Percentiles rank a stretch among this genome's conserved stretches.
Evolutionary conservation across 495 filamentous ascomycete genomes (phyloP).

Genomic region (Mycothermus thermophilus): DNA sequence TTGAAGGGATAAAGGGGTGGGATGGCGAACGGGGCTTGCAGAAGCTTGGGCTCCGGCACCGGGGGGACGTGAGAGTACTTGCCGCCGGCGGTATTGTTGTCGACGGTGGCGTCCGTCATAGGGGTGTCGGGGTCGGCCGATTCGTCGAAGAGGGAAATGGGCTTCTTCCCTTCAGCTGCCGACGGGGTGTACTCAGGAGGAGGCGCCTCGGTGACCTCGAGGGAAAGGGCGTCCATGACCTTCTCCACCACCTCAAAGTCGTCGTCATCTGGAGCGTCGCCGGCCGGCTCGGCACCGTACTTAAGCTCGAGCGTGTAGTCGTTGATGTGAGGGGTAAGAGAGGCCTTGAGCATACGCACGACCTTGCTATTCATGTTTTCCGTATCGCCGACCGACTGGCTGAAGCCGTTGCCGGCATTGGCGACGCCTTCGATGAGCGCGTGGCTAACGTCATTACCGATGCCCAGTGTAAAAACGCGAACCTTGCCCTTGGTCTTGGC

Average conservation of each 20-base stretch:
- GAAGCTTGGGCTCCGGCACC: conserved; percentile 36
- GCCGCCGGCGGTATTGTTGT: conserved; percentile 13
- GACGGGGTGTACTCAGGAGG: too few relatives aligned
- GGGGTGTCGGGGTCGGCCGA: conserved; percentile 28
- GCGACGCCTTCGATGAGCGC: conserved; percentile 55
- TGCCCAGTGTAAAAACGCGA: conserved; percentile 53
- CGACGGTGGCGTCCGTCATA: conserved; percentile 16
- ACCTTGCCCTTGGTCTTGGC: conserved; percentile 32
- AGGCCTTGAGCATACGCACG: conserved; percentile 57
- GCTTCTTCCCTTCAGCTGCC: too few relatives aligned
- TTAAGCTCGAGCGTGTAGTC: conserved; percentile 48
- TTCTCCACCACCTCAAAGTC: conserved; percentile 46
- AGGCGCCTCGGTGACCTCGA: conserved; percentile 12
- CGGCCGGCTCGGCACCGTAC: conserved; percentile 24
- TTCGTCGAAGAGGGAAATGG: conserved; percentile 45
- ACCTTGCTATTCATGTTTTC: conserved; percentile 52
- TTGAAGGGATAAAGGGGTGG: conserved; percentile 51
- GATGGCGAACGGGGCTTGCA: conserved; percentile 49
- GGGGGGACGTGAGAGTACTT: conserved; percentile 36
- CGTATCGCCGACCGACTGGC: conserved; percentile 41
- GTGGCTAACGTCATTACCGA: conserved; percentile 48
- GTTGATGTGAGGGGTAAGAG: conserved; percentile 44
- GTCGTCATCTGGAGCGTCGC: conserved; percentile 20
- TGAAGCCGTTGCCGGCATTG: conserved; percentile 51
- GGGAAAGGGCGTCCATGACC: conserved; percentile 30